These are phyloP conservation scores for Mortierella antarctica DNA, from an alignment of 192 early-diverging fungal genomes.

Conservation along the genomic window DNA sequence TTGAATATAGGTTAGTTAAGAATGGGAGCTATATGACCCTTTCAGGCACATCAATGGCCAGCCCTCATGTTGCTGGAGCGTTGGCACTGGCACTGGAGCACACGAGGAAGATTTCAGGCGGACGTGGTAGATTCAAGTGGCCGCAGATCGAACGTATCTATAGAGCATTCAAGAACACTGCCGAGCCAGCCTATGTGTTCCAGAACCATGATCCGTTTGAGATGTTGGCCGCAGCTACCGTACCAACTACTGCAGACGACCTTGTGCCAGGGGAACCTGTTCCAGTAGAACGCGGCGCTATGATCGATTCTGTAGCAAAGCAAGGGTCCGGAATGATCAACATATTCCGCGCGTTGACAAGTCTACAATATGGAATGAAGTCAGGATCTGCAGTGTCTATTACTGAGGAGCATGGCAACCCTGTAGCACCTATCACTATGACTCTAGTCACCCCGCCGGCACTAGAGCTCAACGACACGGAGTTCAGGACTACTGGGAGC, in stretches of 20 bases:
- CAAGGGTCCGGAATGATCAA: slow-evolving; percentile 25
- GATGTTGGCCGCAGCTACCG: not conserved
- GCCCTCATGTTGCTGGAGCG: slow-evolving; percentile 38
- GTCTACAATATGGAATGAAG: slow-evolving; percentile 5
- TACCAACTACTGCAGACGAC: too few species aligned
- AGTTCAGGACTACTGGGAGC: not conserved
- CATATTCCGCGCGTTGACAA: slow-evolving; percentile 20
- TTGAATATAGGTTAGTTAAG: not conserved
- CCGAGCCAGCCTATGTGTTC: slow-evolving; percentile 14
- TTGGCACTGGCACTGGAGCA: slow-evolving; percentile 27
- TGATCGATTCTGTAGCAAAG: slow-evolving; percentile 18
- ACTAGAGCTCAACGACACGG: slow-evolving; percentile 39
- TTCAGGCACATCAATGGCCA: slow-evolving; percentile 41
- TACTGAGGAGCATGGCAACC: not conserved
- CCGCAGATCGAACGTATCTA: slow-evolving; percentile 14
- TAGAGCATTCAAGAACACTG: slow-evolving; percentile 18
- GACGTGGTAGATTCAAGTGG: not conserved
- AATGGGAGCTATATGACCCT: slow-evolving; percentile 32
- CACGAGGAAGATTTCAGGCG: not conserved
- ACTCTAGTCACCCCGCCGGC: slow-evolving; percentile 20
- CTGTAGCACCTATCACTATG: not conserved
- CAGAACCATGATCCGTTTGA: slow-evolving; percentile 7
- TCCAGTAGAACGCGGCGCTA: not conserved
- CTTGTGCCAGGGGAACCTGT: not conserved
- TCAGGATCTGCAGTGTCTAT: not conserved